Evolutionary conservation across 352 stramenopile species (phyloP), one percentile per base, ranked within the genome.

Genomic region (Peronospora tabacina): DNA sequence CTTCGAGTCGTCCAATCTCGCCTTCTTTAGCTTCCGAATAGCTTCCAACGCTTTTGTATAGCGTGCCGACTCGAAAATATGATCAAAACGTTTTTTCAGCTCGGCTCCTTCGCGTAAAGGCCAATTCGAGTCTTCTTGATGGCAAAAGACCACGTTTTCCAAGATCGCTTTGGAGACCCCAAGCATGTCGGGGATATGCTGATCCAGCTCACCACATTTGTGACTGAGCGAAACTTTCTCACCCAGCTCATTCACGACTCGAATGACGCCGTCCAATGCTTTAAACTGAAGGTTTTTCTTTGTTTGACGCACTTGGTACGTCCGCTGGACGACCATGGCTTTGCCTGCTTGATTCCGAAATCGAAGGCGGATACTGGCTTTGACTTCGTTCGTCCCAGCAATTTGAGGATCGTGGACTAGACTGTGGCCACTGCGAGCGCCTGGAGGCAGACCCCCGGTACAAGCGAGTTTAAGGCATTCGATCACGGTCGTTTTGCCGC

Each of bases 401-500:
- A 91, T 86, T 58, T 95, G 96, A 3, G 95, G 95, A 73, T 99
- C 96, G 66, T 99, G 95, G 22, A 99, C 74, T 63, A 99, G 98
- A 49, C 75, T 90, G 59, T 97, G 96, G 32, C 75, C 96, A 63
- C 58, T 85, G 32, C 70, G 70, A 8, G 81, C 66, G 1, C 94
- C 94, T 0, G 95, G 96, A 4, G 97, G 97, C 0, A 99, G 56
- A 8, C 79, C 73, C 15, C 97, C 97, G 5, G 96, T 99, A 42
- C 88, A 94, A 22, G 91, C 87, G 41, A 98, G 95, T 70, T 99
- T 99, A 28, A 99, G 85, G 62, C 94, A 98, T 81, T 99, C 97
- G 68, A 99, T 99, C 46, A 99, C 97, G 12, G 97, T 99, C 1
- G 97, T 99, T 83, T 99, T 99, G n/a, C 94, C 96, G 55, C 87